Evolutionary conservation across 1,284 basidiomycete genomes (phyloP), one percentile per base, ranked within the genome.

Genomic region (Vanrija humicola): DNA sequence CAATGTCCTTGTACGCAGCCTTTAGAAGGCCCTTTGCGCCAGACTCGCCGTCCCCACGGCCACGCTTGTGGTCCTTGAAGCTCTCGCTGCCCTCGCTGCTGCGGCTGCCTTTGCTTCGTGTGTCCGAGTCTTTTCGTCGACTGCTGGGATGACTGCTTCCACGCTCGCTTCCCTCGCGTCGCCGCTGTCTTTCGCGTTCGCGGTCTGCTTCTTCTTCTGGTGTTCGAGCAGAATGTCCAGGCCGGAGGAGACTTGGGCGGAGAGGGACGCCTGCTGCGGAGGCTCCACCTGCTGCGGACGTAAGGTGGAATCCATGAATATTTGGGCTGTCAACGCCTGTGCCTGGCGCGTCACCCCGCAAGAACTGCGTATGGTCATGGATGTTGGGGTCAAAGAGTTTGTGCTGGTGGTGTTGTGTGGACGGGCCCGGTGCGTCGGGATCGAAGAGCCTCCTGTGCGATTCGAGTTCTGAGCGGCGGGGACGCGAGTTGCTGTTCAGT

Each of bases 331-430:
- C 34, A 2, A 34, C 12, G 7, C 34, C 34, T 34, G 34, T 12
- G 12, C 34, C 34, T 34, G 14, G 50, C 25, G 15, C 25, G 50
- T 23, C 38, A 46, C 42, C 6, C n/a, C 39, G 44, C 39, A 19
- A 29, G 28, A 58, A 46, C n/a, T 40, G 46, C 21, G 70, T 68
- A 0, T 81, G 81, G 64, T 82, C 80, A 59, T 82, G 79, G 19
- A 76, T 64, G 14, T 77, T 61, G 1, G 80, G 80, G 56, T 82
- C 80, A 55, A 82, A 82, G 0, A 82, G 69, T 52, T 76, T 73
- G 28, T 73, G 64, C 34, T 34, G 34, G 7, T 29, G 28, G 8
- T 29, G 28, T 12, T 29, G 28, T 18, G 38, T 38, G 1, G 49
- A 51, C 1, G 61, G 46, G 19, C 45, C 48, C 10, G 56, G 55